Conservation (phyloP, 257 asterid species). For the Orobanche coerulescens region DNA sequence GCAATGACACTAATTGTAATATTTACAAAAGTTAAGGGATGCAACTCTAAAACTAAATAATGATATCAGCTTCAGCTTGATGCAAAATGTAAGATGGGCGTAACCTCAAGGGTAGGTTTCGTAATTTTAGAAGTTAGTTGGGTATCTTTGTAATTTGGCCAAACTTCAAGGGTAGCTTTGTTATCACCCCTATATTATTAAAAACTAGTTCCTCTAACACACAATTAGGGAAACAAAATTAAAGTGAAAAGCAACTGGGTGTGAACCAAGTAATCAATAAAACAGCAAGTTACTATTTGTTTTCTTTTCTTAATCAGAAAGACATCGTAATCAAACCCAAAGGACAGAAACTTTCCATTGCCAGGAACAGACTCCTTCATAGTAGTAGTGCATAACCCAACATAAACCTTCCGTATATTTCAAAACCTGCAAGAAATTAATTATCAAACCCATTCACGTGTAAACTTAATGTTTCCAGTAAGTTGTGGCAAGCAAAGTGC, state of each 20-base stretch:
- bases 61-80: no score
- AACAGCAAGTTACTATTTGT: not conserved
- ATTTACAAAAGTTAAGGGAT: constrained; percentile 14
- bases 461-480: not conserved
- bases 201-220: not conserved
- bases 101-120: no score
- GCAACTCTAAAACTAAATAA: not conserved
- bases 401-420: constrained; percentile 91
- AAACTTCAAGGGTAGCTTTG: no score
- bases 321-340: not conserved
- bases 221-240: not conserved
- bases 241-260: not conserved
- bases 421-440: constrained; percentile 48
- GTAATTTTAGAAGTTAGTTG: no score
- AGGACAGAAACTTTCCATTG: constrained; percentile 53
- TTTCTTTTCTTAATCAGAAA: not conserved
- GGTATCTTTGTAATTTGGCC: no score
- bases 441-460: not conserved
- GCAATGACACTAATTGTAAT: no score
- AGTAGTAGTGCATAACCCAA: constrained; percentile 97
- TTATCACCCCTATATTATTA: no score
- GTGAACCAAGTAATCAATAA: not conserved
- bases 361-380: constrained; percentile 99
- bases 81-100: no score
- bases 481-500: constrained; percentile 4